Base-by-base conservation (phyloP, 225 moss, liverwort and hornwort species). In the Thuidium tamariscinum region DNA sequence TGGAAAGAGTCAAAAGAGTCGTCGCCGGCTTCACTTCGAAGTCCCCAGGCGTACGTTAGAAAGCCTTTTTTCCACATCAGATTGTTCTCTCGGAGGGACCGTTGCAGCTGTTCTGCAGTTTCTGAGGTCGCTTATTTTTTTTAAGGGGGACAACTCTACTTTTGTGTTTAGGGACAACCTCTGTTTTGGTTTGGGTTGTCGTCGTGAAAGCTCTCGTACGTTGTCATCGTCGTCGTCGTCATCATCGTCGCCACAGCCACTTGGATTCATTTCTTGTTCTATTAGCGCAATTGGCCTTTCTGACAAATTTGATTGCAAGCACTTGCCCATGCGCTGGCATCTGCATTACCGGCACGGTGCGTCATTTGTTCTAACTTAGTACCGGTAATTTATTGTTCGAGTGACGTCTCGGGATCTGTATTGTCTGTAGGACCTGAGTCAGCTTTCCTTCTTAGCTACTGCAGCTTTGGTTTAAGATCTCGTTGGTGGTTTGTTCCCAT, bases 1-100 rank as follows among this genome's bases (percentile, higher is more conserved):
- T 86, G 37, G 86, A 86, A 72, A 17, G 41, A 72, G 86, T 86
- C 86, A 86, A 86, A 81, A 81, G 86, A 39, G 86, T 62, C 86
- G 81, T 63, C 84, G 84, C 74, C 49, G 70, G 42, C 32, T 26
- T 6, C 71, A 34, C 46, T 54, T 69, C 79, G 51, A 41, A 46
- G 34, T 67, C n/a, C 79, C 29, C 46, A 66, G 48, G 73, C 83
- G n/a, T 83, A 83, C 83, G 74, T 83, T 48, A 36, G 30, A 70
- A 72, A 27, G 42, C 66, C n/a, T 44, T 57, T 56, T 65, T 54
- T n/a, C 29, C 70, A 79, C 60, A 80, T 71, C 80, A 70, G 48
- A 69, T 7, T 32, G 12, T 65, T 59, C 57, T 32, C 27, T 8
- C 20, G 4, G 83, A 64, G 32, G 77, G 85, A 70, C 86, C 79